Conservation (phyloP, 164 flowering plant species). For the Brasenia schreberi region DNA sequence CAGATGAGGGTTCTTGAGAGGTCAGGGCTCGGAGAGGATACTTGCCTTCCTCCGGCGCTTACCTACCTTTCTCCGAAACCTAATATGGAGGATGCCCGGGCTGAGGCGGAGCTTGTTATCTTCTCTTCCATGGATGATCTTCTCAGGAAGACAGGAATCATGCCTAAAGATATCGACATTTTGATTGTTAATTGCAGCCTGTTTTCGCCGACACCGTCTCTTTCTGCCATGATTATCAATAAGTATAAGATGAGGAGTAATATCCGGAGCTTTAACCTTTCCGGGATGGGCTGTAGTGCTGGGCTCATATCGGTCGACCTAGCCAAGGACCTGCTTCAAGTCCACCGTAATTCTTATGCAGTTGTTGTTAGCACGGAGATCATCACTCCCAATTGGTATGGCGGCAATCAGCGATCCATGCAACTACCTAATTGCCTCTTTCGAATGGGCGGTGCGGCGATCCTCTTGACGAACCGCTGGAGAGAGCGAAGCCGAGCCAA, state of each 20-base stretch:
- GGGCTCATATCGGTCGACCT: slow-evolving; percentile 11
- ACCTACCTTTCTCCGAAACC: slow-evolving; percentile 1
- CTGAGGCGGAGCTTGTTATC: slow-evolving; percentile 7
- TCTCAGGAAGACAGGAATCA: slow-evolving; percentile 1
- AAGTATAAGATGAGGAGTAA: slow-evolving; percentile 15
- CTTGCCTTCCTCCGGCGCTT: slow-evolving; percentile 1
- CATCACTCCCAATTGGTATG: slow-evolving; percentile 11
- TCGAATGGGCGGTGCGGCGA: slow-evolving; percentile 12
- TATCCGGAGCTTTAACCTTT: slow-evolving; percentile 12
- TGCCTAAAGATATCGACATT: slow-evolving; percentile 1
- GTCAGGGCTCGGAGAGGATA: slow-evolving; percentile 4
- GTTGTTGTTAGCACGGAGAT: slow-evolving; percentile 14
- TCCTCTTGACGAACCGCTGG: slow-evolving; percentile 9
- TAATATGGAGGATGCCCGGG: not conserved
- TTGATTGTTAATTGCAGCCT: slow-evolving; percentile 3
- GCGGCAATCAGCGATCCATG: slow-evolving; percentile 10
- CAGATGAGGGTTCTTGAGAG: slow-evolving; percentile 4
- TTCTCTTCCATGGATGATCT: slow-evolving; percentile 10
- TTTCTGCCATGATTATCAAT: slow-evolving; percentile 15
- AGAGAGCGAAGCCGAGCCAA: slow-evolving; percentile 10
- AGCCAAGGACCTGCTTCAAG: slow-evolving; percentile 13
- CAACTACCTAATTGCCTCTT: slow-evolving; percentile 14
- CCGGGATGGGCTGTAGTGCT: slow-evolving; percentile 22
- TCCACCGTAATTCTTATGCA: slow-evolving; percentile 6
- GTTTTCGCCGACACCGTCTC: slow-evolving; percentile 2